Base-by-base conservation (phyloP, 2,329 filamentous ascomycete species). In the Aspergillus sp. region DNA sequence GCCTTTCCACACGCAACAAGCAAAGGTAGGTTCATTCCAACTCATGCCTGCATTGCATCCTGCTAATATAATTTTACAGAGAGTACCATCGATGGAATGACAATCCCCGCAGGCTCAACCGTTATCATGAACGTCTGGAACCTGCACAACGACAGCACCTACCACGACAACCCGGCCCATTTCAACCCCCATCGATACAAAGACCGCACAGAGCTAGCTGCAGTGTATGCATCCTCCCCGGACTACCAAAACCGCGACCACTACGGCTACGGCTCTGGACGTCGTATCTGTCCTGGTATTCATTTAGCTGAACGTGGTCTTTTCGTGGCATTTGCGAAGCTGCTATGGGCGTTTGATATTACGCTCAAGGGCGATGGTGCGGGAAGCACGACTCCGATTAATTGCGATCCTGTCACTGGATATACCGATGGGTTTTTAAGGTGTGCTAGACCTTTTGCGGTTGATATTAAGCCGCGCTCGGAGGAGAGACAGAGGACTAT, bases 61-160 rank as follows among this genome's bases (percentile, higher is more conserved):
- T 17, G 17, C 27, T 49, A 35, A 49, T 31, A 49, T 9, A 23
- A n/a, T 2, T 2, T 15, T 4, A 31, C 12, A 14, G 12, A 33
- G 21, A 35, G 21, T 2, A 75, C 70, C 11, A 69, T 76, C 47
- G 67, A 77, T 8, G 81, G 79, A 4, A 76, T 75, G 55, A 70
- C 73, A 27, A 79, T 84, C 45, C 81, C 82, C 11, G 78, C 77
- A 41, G 75, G 75, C 6, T 70, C 79, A 0, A 73, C 68, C 2
- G 66, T 84, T 5, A 73, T 79, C 1, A 69, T 79, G 7, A 84
- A 70, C 55, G 48, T 57, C 44, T 76, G 77, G 77, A 73, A 72
- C 9, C 77, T 84, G 27, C 71, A 82, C 61, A 78, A 76, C 65
- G 81, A 85, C 58, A 70, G 74, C 2, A 62, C 69, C 1, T 72